A percentile compares a stretch with the other conserved stretches of the same genome.
These are phyloP conservation scores for Pseudogymnoascus verrucosus DNA, from an alignment of 2,329 filamentous ascomycete species.

Conservation along the genomic window DNA sequence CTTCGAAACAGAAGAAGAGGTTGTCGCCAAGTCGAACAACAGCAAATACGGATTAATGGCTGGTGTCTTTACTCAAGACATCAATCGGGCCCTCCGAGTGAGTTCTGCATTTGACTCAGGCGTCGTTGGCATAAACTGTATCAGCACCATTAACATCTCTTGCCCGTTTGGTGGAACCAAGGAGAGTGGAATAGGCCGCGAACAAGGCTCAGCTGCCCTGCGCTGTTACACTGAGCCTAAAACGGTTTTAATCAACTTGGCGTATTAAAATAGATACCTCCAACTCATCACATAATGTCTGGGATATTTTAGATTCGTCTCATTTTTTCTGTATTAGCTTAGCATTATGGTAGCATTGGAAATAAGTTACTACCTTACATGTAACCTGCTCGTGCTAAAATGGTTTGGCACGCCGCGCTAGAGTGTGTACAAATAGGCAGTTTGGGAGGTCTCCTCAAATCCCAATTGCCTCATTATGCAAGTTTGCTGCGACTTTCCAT, in stretches of 20 bases:
- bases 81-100: slow-evolving; percentile 52
- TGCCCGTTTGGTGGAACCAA: slow-evolving; percentile 63
- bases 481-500: neutral
- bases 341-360: neutral
- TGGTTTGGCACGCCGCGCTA: neutral
- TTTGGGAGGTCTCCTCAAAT: neutral
- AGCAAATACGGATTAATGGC: slow-evolving; percentile 47
- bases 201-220: slow-evolving; percentile 11
- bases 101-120: slow-evolving; percentile 53
- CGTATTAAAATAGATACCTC: slow-evolving; percentile 12
- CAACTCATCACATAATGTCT: neutral
- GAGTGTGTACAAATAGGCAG: neutral
- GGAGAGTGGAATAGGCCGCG: slow-evolving; percentile 57
- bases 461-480: neutral
- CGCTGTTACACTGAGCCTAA: slow-evolving; percentile 18
- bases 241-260: slow-evolving; percentile 20
- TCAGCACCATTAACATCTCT: slow-evolving; percentile 24
- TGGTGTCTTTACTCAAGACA: slow-evolving; percentile 54
- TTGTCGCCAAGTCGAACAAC: slow-evolving; percentile 49
- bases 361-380: neutral
- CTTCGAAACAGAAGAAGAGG: slow-evolving; percentile 53
- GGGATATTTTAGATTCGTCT: neutral
- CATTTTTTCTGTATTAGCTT: neutral
- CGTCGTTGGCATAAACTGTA: slow-evolving; percentile 61
- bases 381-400: neutral